Conservation (phyloP, 2,329 filamentous ascomycete genomes). For the Colletotrichum eleusines region DNA sequence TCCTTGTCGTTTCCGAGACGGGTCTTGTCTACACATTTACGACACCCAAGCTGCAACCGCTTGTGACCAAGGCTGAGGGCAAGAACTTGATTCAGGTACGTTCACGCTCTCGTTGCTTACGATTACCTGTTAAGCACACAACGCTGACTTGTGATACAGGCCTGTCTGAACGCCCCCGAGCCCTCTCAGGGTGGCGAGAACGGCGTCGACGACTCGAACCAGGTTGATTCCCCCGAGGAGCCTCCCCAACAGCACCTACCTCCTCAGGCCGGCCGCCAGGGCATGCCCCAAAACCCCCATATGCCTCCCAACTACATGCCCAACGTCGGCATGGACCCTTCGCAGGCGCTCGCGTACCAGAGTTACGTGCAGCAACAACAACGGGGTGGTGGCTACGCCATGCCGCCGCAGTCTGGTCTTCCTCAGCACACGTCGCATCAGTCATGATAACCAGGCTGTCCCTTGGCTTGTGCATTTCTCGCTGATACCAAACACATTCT, state of each 20-base stretch:
- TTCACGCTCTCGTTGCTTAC: slow-evolving; percentile 51
- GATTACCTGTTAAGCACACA: no score
- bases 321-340: slow-evolving; percentile 77
- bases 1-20: slow-evolving; percentile 97
- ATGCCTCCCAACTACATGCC: slow-evolving; percentile 75
- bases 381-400: slow-evolving; percentile 78
- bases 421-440: slow-evolving; percentile 86
- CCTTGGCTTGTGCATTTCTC: slow-evolving; percentile 48
- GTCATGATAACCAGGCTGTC: slow-evolving; percentile 64
- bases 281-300: slow-evolving; percentile 73
- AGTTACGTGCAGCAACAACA: slow-evolving; percentile 81
- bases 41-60: slow-evolving; percentile 96
- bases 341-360: slow-evolving; percentile 85
- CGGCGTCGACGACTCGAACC: slow-evolving; percentile 79
- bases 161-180: slow-evolving; percentile 96
- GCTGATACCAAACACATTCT: slow-evolving; percentile 72
- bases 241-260: slow-evolving; percentile 81
- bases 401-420: slow-evolving; percentile 83
- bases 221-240: slow-evolving; percentile 93
- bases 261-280: slow-evolving; percentile 69
- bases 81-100: slow-evolving; percentile 99
- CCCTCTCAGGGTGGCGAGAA: slow-evolving; percentile 85
- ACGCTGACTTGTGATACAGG: slow-evolving; percentile 64
- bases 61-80: slow-evolving; percentile 98
- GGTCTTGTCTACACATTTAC: slow-evolving; percentile 98